Base-by-base conservation (phyloP, 2,329 filamentous ascomycete genomes). In the Chrysoporthe deuterocubensis region DNA sequence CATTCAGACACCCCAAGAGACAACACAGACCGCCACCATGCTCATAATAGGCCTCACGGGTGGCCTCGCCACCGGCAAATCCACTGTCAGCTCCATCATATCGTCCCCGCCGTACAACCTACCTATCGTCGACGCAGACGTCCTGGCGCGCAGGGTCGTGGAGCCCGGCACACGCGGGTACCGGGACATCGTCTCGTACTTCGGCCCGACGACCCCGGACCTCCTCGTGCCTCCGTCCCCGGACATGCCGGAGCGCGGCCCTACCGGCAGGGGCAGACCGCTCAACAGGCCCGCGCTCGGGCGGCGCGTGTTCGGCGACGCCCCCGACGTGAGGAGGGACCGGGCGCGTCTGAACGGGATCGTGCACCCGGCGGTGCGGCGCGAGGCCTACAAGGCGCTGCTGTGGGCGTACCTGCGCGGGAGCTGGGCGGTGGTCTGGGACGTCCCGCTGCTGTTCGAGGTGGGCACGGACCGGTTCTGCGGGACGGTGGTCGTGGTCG, bases 51-150 rank as follows among this genome's bases (percentile, higher is more conserved):
- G 96, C 67, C 89, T 99, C 37, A 99, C 96, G 9, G 96, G 96
- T 77, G 97, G 94, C 70, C 98, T 99, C 77, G 96, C 96, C 69
- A 99, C 96, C 6, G 96, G 96, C 78, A 99, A 99, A 87, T 97
- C 95, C 58, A 99, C 95, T 72, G 94, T 97, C 66, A 97, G 96
- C 40, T 84, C 86, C 50, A 86, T 97, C 73, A 92, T 99, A 74
- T 89, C 91, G 62, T 85, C 88, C 4, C 84, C 92, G 5, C 96
- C 95, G 0, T 92, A 97, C 83, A 90, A 88, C 69, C 87, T 99
- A 70, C 94, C 96, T 74, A 87, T 99, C 73, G 90, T 99, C 82
- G 96, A 99, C 77, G 95, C 96, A 76, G 96, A 99, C 82, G 81
- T 96, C 66, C 86, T 98, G 70, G 95, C 96, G 60, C 94, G 95